Percentiles rank a stretch among this genome's conserved stretches.
Evolutionary conservation across 805 yeast genomes (phyloP).

Genomic region (Candida berthetii): DNA sequence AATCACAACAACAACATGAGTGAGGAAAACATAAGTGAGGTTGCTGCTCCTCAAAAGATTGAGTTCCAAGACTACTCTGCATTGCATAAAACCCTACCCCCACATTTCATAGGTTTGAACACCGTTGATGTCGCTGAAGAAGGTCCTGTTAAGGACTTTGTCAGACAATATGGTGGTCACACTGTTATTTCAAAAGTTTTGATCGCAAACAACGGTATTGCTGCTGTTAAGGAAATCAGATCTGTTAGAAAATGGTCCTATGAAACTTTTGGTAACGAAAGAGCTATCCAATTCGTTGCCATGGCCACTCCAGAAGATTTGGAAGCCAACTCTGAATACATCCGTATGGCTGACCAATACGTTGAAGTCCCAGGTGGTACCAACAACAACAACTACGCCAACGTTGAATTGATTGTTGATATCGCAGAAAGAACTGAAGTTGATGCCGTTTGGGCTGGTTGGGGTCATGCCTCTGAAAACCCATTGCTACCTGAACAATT

Average conservation of each 20-base stretch:
- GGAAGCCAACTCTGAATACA: slow-evolving; percentile 94
- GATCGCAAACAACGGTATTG: slow-evolving; percentile 98
- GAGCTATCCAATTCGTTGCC: slow-evolving; percentile 88
- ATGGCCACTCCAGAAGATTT: slow-evolving; percentile 99
- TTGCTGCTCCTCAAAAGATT: slow-evolving; percentile 20
- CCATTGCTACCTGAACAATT: slow-evolving; percentile 89
- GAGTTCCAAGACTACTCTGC: slow-evolving; percentile 25
- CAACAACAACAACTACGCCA: slow-evolving; percentile 96
- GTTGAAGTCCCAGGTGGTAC: slow-evolving; percentile 99
- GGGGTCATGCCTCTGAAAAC: slow-evolving; percentile 99
- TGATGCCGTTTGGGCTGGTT: slow-evolving; percentile 99
- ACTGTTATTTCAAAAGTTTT: slow-evolving; percentile 84
- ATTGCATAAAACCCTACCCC: slow-evolving; percentile 42
- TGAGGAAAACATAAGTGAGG: slow-evolving; percentile 34
- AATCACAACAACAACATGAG: slow-evolving; percentile 22
- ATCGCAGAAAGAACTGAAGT: slow-evolving; percentile 94
- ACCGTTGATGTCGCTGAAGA: slow-evolving; percentile 73
- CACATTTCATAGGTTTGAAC: slow-evolving; percentile 79
- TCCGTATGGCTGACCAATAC: slow-evolving; percentile 98
- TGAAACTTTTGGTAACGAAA: slow-evolving; percentile 96
- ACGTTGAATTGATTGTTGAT: slow-evolving; percentile 95
- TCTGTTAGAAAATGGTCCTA: slow-evolving; percentile 98
- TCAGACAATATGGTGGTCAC: slow-evolving; percentile 84
- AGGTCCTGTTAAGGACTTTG: slow-evolving; percentile 77
- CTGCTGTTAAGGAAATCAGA: slow-evolving; percentile 97